Conservation (phyloP, 2,329 filamentous ascomycete species). For the Lachnum nothofagi region DNA sequence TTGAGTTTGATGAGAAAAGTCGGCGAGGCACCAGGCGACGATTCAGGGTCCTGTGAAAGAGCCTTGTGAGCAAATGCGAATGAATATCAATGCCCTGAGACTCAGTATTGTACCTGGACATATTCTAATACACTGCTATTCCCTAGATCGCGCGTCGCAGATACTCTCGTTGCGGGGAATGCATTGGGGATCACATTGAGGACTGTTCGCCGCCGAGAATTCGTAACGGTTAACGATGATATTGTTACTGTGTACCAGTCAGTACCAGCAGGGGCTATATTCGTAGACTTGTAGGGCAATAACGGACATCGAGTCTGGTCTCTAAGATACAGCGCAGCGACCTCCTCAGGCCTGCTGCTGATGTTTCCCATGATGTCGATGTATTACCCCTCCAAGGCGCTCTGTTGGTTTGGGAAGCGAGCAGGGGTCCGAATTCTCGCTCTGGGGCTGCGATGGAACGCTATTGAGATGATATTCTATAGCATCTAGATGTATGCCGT, state of each 20-base stretch:
- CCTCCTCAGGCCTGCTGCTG: slow-evolving; percentile 82
- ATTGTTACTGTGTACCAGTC: slow-evolving; percentile 64
- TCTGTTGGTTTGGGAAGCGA: slow-evolving; percentile 6
- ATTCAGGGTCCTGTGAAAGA: slow-evolving; percentile 71
- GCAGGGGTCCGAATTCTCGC: slow-evolving; percentile 8
- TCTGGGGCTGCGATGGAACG: slow-evolving; percentile 24
- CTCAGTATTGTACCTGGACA: slow-evolving; percentile 63
- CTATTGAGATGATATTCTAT: slow-evolving; percentile 21
- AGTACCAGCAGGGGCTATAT: slow-evolving; percentile 11
- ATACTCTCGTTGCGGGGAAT: slow-evolving; percentile 76
- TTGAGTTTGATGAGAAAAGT: slow-evolving; percentile 79
- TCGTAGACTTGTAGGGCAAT: slow-evolving; percentile 17
- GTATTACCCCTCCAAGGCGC: slow-evolving; percentile 29
- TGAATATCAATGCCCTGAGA: slow-evolving; percentile 9
- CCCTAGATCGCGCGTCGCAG: slow-evolving; percentile 63
- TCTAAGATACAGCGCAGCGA: slow-evolving; percentile 72
- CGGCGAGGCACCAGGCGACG: slow-evolving; percentile 47
- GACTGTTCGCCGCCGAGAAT: slow-evolving; percentile 69
- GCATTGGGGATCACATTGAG: slow-evolving; percentile 77
- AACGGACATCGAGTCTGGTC: slow-evolving; percentile 88
- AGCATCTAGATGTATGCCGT: slow-evolving; percentile 28
- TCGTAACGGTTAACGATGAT: slow-evolving; percentile 75
- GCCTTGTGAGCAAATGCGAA: slow-evolving; percentile 14
- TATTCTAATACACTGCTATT: slow-evolving; percentile 81
- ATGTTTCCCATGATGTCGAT: slow-evolving; percentile 75